phyloP scores from a whole-genome alignment of 257 asterid species.

The Cinchona pubescens region DNA sequence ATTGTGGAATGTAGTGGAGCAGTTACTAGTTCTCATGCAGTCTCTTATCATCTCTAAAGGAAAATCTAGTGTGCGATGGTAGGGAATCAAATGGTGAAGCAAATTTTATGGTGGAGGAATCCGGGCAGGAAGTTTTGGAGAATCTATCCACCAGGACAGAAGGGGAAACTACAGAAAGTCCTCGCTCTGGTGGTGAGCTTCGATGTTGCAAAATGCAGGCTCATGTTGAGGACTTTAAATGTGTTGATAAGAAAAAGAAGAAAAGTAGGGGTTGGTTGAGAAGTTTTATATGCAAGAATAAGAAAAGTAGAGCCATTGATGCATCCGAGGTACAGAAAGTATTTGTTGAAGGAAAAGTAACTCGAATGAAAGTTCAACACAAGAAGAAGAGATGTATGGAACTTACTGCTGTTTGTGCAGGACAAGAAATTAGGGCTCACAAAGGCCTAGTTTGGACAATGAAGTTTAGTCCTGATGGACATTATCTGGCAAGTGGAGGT shows the following conservation, averaged over 20 bases:
- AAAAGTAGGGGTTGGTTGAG: constrained; percentile 55
- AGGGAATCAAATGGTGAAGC: constrained; percentile 52
- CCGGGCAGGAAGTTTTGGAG: constrained; percentile 35
- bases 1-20: constrained; percentile 30
- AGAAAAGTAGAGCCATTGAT: constrained; percentile 24
- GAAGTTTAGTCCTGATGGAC: constrained; percentile 81
- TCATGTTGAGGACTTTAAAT: constrained; percentile 9
- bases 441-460: constrained; percentile 58
- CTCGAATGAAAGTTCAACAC: constrained; percentile 30
- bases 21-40: constrained; percentile 23
- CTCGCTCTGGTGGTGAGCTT: not conserved
- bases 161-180: constrained; percentile 13
- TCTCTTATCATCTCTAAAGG: constrained; percentile 17
- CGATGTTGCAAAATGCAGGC: constrained; percentile 8
- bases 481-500: constrained; percentile 74
- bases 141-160: constrained; percentile 22
- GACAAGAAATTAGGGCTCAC: constrained; percentile 66
- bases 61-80: constrained; percentile 28
- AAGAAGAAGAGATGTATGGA: constrained; percentile 50
- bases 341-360: constrained; percentile 12
- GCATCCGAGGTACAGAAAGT: constrained; percentile 18
- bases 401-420: constrained; percentile 45
- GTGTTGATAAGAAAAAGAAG: constrained; percentile 26
- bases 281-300: constrained; percentile 29
- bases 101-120: constrained; percentile 41